phyloP scores from a whole-genome alignment of 257 asterid species.

The Solanum phureja region DNA sequence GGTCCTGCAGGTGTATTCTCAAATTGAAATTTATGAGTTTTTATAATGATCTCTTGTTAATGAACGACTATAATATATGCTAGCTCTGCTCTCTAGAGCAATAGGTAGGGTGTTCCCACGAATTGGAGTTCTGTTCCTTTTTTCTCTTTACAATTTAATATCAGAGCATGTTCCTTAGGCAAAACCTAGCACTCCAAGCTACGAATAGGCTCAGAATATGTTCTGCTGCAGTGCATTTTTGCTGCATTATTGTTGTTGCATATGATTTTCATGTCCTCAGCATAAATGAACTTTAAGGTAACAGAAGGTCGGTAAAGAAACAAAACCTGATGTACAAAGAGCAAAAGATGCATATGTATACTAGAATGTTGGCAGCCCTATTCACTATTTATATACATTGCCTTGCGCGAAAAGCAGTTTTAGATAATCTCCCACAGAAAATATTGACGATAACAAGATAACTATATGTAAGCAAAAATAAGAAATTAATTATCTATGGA shows the following conservation, averaged over 20 bases:
- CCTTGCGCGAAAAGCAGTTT: neutral
- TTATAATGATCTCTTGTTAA: neutral
- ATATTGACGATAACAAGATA: neutral
- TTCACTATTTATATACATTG: conserved; percentile 23
- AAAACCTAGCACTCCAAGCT: neutral
- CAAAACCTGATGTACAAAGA: neutral
- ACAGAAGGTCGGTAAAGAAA: neutral
- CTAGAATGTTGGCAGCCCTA: neutral
- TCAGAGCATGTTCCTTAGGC: neutral
- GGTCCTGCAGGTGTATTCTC: neutral
- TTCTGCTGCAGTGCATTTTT: neutral
- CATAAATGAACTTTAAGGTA: neutral
- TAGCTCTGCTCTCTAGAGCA: neutral
- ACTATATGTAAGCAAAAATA: neutral
- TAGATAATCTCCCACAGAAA: neutral
- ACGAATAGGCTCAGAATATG: neutral
- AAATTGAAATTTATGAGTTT: neutral
- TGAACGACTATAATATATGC: neutral
- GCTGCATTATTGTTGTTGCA: neutral
- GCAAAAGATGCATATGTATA: neutral
- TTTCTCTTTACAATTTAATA: neutral
- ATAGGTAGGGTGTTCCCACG: neutral
- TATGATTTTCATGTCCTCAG: neutral
- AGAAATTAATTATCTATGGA: neutral
- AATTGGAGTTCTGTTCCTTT: neutral